Evolutionary conservation across 1,284 basidiomycete species (phyloP).

Genomic region (Cerioporus squamosus): DNA sequence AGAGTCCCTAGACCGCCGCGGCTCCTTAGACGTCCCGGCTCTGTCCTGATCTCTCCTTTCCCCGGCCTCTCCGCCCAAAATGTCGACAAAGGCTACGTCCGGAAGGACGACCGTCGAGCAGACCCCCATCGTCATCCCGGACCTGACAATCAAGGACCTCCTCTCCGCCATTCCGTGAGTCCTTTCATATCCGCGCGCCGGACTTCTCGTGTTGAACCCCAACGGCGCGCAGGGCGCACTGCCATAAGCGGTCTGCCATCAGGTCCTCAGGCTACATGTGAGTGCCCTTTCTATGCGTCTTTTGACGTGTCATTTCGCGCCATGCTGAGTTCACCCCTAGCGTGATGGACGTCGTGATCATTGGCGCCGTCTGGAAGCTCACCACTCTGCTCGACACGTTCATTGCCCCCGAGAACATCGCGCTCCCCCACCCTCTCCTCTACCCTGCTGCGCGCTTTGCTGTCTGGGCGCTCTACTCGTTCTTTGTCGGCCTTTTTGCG

Average conservation of each 20-base stretch:
- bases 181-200: background rate
- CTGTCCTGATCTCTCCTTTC: slow-evolving; percentile 6
- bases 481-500: slow-evolving; percentile 85
- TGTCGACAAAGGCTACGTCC: slow-evolving; percentile 32
- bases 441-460: slow-evolving; percentile 69
- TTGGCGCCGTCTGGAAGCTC: slow-evolving; percentile 73
- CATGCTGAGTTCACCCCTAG: slow-evolving; percentile 41
- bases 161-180: slow-evolving; percentile 88
- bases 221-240: slow-evolving; percentile 68
- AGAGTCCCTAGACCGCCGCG: slow-evolving; percentile 24
- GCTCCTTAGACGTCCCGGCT: slow-evolving; percentile 15
- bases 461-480: slow-evolving; percentile 84
- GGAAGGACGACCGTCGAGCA: slow-evolving; percentile 53
- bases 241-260: slow-evolving; percentile 90
- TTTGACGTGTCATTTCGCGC: slow-evolving; percentile 13
- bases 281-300: slow-evolving; percentile 28
- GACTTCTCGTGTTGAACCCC: background rate
- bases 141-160: slow-evolving; percentile 86
- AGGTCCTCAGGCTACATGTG: slow-evolving; percentile 86
- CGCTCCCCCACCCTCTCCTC: slow-evolving; percentile 65
- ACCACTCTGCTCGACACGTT: slow-evolving; percentile 72
- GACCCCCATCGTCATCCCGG: slow-evolving; percentile 72
- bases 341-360: slow-evolving; percentile 76
- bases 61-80: slow-evolving; percentile 16
- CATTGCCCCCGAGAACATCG: slow-evolving; percentile 59